Base-by-base conservation (phyloP, 768 basidiomycete genomes). In the Mycena rosella region DNA sequence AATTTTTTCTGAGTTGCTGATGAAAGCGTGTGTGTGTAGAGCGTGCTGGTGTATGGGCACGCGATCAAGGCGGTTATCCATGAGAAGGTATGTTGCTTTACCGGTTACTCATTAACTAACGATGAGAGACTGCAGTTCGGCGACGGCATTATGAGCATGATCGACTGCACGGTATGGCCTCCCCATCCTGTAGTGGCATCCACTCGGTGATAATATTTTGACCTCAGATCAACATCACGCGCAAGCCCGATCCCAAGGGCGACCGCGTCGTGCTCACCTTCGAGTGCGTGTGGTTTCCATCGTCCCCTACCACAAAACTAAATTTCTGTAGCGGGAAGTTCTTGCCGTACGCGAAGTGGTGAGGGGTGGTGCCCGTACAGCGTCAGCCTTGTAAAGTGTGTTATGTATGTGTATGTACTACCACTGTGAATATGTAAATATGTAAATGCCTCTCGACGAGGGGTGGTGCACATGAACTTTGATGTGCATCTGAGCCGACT, bases 101-200 rank as follows among this genome's bases (percentile, higher is more conserved):
- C 6, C 22, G 32, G 14, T 69, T 14, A 63, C 36, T 29, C 24
- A 47, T 22, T 60, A 27, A 27, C 24, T 24, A 52, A 18, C 45
- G 26, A 34, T 42, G 5, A 8, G 32, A 29, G 27, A 22, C 26
- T 66, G 5, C 71, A 92, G 91, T 94, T 94, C 69, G 93, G 93
- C 5, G 93, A 95, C 73, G 93, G 93, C 6, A 94, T 95, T 67
- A 94, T 94, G 92, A 92, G 91, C 22, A 92, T 94, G 91, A 93
- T 94, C 63, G 93, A 95, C 76, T 94, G 93, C 78, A 89, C 87
- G 71, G 84, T 64, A 17, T 5, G 62, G 20, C 22, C 32, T 11
- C 27, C 47, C 32, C 32, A 34, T 34, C 13, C 13, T 34, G 7
- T 9, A 4, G 6, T 40, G 17, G 8, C 13, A 9, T 40, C 38